Evolutionary conservation across 352 stramenopile genomes (phyloP).

Genomic region (Globisporangium paddicum): DNA sequence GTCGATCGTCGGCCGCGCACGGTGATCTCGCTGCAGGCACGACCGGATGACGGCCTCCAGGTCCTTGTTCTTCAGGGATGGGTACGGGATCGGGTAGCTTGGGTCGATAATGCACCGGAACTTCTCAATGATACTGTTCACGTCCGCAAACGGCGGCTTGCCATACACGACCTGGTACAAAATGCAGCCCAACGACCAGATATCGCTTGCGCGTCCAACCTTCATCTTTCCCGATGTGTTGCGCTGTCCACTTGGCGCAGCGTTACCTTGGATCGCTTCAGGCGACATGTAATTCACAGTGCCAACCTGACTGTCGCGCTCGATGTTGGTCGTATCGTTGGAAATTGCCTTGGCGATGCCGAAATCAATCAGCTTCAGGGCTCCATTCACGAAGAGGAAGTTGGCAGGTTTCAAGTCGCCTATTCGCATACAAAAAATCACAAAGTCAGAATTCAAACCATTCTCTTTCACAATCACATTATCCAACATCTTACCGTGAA

Average conservation of each 20-base stretch:
- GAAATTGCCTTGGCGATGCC: conserved; percentile 97
- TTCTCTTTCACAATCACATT: not conserved
- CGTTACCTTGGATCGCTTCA: conserved; percentile 82
- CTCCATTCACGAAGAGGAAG: conserved; percentile 96
- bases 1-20: conserved; percentile 72
- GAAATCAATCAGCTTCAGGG: conserved; percentile 98
- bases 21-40: conserved; percentile 85
- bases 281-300: conserved; percentile 98
- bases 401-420: conserved; percentile 96
- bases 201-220: conserved; percentile 90
- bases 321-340: conserved; percentile 97
- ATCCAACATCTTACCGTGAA: conserved; percentile 53
- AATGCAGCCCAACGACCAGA: conserved; percentile 97
- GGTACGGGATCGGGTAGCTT: conserved; percentile 89
- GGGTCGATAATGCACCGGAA: conserved; percentile 94
- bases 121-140: conserved; percentile 94
- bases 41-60: conserved; percentile 84
- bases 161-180: conserved; percentile 97
- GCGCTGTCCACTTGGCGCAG: conserved; percentile 38
- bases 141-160: conserved; percentile 92
- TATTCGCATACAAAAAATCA: conserved; percentile 11
- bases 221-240: conserved; percentile 78
- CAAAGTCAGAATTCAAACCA: not conserved
- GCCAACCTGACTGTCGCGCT: conserved; percentile 93
- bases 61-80: conserved; percentile 69